Evolutionary conservation across 345 rosid genomes (phyloP).

Genomic region (Erucastrum elatum): DNA sequence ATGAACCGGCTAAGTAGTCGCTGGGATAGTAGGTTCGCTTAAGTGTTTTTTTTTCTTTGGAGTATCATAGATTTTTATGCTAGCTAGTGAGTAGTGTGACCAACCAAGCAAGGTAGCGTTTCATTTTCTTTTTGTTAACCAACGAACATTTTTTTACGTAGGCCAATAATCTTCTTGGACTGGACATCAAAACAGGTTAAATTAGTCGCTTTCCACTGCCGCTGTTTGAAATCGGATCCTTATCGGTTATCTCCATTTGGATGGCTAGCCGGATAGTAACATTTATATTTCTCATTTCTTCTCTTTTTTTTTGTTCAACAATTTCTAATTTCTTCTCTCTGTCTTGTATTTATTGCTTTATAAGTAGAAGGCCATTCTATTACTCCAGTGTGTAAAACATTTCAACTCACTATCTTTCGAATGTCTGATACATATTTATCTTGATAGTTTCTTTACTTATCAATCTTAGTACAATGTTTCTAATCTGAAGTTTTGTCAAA

Average conservation of each 20-base stretch:
- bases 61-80: not conserved
- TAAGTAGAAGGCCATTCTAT: not conserved
- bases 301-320: not conserved
- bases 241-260: not conserved
- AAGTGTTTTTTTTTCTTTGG: not conserved
- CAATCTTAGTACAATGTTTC: not conserved
- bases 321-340: not conserved
- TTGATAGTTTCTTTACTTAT: not conserved
- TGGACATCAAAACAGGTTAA: not conserved
- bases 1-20: conserved; percentile 14
- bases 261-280: not conserved
- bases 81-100: conserved; percentile 2
- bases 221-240: not conserved
- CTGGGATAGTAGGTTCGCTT: not conserved
- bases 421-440: not conserved
- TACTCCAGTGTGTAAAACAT: not conserved
- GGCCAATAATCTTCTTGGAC: not conserved
- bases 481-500: not conserved
- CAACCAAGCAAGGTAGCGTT: conserved; percentile 4
- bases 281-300: not conserved
- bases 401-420: not conserved
- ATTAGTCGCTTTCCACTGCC: not conserved
- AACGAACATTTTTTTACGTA: not conserved
- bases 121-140: not conserved
- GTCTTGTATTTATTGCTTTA: not conserved